Evolutionary conservation across 345 rosid species (phyloP).

Genomic region (Turritis glabra): DNA sequence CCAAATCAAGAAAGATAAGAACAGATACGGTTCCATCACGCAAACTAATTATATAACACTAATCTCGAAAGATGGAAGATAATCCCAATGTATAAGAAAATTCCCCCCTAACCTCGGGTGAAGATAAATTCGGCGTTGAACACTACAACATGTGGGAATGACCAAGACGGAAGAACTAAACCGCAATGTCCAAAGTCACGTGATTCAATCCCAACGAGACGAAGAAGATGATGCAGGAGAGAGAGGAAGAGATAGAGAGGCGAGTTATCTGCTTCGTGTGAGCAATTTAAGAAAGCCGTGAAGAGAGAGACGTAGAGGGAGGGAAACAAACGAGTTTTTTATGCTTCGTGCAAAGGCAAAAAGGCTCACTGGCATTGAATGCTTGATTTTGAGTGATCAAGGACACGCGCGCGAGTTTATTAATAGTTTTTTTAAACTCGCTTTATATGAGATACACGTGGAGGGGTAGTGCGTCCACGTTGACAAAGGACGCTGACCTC

Average conservation of each 20-base stretch:
- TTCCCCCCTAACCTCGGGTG: slow-evolving; percentile 18
- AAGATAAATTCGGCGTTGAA: slow-evolving; percentile 3
- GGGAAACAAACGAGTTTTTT: slow-evolving; percentile 11
- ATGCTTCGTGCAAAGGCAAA: slow-evolving; percentile 2
- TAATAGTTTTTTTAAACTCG: not conserved
- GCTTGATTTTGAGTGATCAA: not conserved
- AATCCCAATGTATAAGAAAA: not conserved
- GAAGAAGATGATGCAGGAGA: slow-evolving; percentile 1
- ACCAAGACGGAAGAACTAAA: slow-evolving; percentile 29
- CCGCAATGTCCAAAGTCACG: slow-evolving; percentile 30
- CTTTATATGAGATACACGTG: slow-evolving; percentile 6
- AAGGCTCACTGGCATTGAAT: slow-evolving; percentile 18
- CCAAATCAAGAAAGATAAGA: slow-evolving; percentile 20
- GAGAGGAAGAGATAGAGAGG: slow-evolving; percentile 25
- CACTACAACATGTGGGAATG: slow-evolving; percentile 4
- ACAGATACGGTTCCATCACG: slow-evolving; percentile 16
- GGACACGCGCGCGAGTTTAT: slow-evolving; percentile 20
- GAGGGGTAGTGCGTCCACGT: slow-evolving; percentile 13
- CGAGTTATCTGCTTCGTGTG: slow-evolving; percentile 48
- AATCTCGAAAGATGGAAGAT: slow-evolving; percentile 9
- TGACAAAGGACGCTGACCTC: slow-evolving; percentile 8
- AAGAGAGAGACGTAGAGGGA: slow-evolving; percentile 8
- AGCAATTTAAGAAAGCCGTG: slow-evolving; percentile 49
- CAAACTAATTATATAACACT: not conserved
- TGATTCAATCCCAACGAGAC: slow-evolving; percentile 9